Evolutionary conservation across 306 rosid species (phyloP).

Genomic region (Lathyrus aphaca): DNA sequence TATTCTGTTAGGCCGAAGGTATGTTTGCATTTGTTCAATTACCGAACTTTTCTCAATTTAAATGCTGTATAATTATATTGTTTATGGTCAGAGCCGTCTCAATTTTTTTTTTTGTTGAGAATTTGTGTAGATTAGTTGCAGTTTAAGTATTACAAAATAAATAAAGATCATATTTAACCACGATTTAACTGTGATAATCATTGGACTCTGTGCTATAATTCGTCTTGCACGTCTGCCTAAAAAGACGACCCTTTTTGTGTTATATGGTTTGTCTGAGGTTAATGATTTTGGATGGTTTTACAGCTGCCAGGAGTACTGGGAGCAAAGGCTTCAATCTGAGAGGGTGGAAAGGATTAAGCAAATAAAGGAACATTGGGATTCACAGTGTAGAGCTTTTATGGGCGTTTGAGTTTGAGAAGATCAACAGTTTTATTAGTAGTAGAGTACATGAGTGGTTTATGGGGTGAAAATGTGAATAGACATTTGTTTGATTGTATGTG

Average conservation of each 20-base stretch:
- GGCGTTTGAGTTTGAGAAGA: constrained; percentile 55
- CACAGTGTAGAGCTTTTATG: constrained; percentile 60
- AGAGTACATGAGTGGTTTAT: not conserved
- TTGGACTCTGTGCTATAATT: too few relatives aligned
- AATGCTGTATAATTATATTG: not conserved
- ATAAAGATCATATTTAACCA: too few relatives aligned
- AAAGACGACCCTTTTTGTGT: too few relatives aligned
- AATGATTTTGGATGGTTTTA: not conserved
- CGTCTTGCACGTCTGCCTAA: too few relatives aligned
- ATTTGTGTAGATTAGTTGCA: too few relatives aligned
- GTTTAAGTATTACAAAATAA: too few relatives aligned
- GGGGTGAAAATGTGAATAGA: constrained; percentile 5
- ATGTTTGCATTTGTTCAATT: too few relatives aligned
- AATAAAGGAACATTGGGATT: constrained; percentile 85
- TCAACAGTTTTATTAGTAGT: not conserved
- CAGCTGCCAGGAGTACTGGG: constrained; percentile 89
- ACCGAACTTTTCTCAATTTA: too few relatives aligned
- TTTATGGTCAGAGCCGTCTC: too few relatives aligned
- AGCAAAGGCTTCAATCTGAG: constrained; percentile 65
- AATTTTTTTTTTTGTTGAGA: too few relatives aligned
- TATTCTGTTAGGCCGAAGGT: constrained; percentile 72
- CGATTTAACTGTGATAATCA: too few relatives aligned
- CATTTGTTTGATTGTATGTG: constrained; percentile 15
- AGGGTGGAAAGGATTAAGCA: constrained; percentile 75
- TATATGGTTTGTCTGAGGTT: not conserved